Percentiles rank a stretch among this genome's conserved stretches.
These are phyloP conservation scores for Petunia secreta DNA, from an alignment of 257 asterid species.

Conservation along the genomic window DNA sequence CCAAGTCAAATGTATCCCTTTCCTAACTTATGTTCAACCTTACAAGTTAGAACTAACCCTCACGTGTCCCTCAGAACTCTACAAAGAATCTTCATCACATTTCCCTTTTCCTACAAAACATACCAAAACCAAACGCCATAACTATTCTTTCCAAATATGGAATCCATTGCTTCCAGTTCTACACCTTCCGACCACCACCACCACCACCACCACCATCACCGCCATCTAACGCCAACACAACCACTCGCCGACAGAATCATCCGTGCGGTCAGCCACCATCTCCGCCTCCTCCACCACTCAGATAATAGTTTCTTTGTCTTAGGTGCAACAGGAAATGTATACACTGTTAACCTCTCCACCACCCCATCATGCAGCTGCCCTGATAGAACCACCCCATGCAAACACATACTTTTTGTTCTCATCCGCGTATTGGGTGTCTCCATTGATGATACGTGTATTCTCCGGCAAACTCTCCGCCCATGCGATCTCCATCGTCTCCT, in stretches of 20 bases:
- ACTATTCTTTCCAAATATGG: slow-evolving; percentile 46
- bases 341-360: slow-evolving; percentile 74
- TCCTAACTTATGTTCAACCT: not conserved
- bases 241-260: slow-evolving; percentile 65
- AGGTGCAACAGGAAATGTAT: slow-evolving; percentile 92
- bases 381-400: slow-evolving; percentile 79
- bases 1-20: slow-evolving; percentile 21
- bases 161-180: slow-evolving; percentile 62
- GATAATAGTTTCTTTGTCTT: slow-evolving; percentile 71
- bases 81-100: slow-evolving; percentile 53
- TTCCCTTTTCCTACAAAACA: slow-evolving; percentile 23
- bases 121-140: slow-evolving; percentile 32
- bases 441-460: slow-evolving; percentile 58
- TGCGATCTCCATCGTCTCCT: slow-evolving; percentile 78
- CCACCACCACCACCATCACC: slow-evolving; percentile 33
- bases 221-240: slow-evolving; percentile 46
- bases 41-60: slow-evolving; percentile 49
- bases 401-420: slow-evolving; percentile 79
- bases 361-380: slow-evolving; percentile 82
- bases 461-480: slow-evolving; percentile 71
- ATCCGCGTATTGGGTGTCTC: slow-evolving; percentile 70
- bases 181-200: slow-evolving; percentile 43
- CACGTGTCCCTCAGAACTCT: slow-evolving; percentile 65
- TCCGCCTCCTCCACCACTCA: slow-evolving; percentile 87
- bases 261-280: slow-evolving; percentile 86